Conservation (phyloP, 768 basidiomycete species). For the Trichaptum fuscoviolaceum region DNA sequence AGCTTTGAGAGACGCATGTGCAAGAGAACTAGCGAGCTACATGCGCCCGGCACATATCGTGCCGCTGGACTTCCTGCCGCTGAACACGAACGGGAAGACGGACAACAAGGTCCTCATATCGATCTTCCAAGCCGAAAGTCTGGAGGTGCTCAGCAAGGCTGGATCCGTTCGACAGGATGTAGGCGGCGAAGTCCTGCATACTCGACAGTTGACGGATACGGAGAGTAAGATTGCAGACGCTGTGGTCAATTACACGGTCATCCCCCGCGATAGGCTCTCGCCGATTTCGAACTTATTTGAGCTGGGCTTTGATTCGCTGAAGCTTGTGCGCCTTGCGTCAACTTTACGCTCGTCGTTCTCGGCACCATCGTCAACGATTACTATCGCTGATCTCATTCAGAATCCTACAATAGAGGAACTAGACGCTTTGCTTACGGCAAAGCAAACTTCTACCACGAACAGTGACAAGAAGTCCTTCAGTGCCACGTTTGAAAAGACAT, state of each 20-base stretch:
- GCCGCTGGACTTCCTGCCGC: constrained; percentile 42
- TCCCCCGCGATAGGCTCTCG: constrained; percentile 12
- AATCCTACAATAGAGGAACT: constrained; percentile 19
- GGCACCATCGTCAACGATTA: constrained; percentile 8
- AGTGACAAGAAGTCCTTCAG: background rate
- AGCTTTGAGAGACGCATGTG: constrained; percentile 27
- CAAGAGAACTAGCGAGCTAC: constrained; percentile 40
- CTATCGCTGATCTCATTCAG: constrained; percentile 28
- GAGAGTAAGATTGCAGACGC: constrained; percentile 33
- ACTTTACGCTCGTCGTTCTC: constrained; percentile 19
- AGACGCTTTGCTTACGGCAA: constrained; percentile 10
- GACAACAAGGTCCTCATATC: constrained; percentile 24
- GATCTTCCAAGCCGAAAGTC: constrained; percentile 20
- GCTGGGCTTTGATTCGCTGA: constrained; percentile 29
- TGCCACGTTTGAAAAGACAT: background rate
- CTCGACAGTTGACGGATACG: constrained; percentile 17
- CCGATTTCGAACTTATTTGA: constrained; percentile 26
- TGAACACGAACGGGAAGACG: constrained; percentile 34
- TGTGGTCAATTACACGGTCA: constrained; percentile 21
- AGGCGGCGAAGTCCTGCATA: background rate
- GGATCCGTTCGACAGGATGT: background rate
- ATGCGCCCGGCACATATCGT: constrained; percentile 49
- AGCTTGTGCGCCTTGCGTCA: constrained; percentile 19
- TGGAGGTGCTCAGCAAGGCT: constrained; percentile 19
- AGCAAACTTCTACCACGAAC: background rate